phyloP scores from a whole-genome alignment of 768 basidiomycete genomes.

The Tricholoma bakamatsutake region DNA sequence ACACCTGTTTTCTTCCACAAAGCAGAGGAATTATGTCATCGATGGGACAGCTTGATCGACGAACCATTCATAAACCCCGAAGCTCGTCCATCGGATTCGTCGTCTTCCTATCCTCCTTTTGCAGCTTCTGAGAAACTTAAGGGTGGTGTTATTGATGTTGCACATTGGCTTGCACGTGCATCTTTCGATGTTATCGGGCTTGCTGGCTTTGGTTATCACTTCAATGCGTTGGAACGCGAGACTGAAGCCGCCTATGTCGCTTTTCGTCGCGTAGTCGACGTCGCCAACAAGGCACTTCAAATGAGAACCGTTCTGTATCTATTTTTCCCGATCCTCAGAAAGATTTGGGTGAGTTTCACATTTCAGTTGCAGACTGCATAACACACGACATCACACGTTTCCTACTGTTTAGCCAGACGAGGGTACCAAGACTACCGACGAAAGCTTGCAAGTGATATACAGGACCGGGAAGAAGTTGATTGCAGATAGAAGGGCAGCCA shows the following conservation, averaged over 20 bases:
- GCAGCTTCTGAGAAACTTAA: slow-evolving; percentile 6
- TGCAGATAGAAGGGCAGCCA: slow-evolving; percentile 32
- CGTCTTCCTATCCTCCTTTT: slow-evolving; percentile 8
- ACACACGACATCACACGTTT: neutral
- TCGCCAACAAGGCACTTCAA: slow-evolving; percentile 40
- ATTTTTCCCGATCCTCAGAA: slow-evolving; percentile 40
- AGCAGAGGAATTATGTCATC: slow-evolving; percentile 41
- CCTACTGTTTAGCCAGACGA: slow-evolving; percentile 33
- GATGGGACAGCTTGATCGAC: slow-evolving; percentile 33
- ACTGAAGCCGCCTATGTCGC: slow-evolving; percentile 42
- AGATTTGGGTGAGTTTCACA: slow-evolving; percentile 33
- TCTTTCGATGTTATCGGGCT: slow-evolving; percentile 63
- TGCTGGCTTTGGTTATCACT: slow-evolving; percentile 49
- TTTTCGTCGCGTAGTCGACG: slow-evolving; percentile 43
- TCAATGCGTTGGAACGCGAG: slow-evolving; percentile 43
- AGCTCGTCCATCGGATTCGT: slow-evolving; percentile 3
- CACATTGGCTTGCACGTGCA: slow-evolving; percentile 54
- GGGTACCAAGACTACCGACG: slow-evolving; percentile 29
- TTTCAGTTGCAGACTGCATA: neutral
- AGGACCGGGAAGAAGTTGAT: slow-evolving; percentile 38
- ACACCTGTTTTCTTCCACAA: slow-evolving; percentile 45
- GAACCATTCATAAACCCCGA: slow-evolving; percentile 2
- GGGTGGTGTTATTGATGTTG: slow-evolving; percentile 37
- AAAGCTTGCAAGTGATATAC: slow-evolving; percentile 34
- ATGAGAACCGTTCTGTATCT: slow-evolving; percentile 36